Percentiles rank a stretch among this genome's conserved stretches.
Conservation (phyloP, 768 basidiomycete species). For the Tulasnella sp. region DNA sequence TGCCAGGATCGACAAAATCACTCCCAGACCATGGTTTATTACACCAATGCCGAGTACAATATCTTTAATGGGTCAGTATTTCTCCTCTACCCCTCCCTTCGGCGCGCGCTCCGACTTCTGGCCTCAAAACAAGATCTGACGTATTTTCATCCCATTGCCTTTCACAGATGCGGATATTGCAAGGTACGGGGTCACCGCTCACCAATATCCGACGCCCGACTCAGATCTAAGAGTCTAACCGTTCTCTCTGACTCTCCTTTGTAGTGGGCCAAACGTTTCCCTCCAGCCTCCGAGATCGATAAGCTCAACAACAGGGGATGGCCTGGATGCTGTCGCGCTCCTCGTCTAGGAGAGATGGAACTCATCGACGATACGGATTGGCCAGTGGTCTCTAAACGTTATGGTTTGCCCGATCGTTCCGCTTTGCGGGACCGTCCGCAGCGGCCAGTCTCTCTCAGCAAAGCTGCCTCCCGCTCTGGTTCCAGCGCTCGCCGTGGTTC, state of each 20-base stretch:
- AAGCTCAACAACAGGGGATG: conserved; percentile 64
- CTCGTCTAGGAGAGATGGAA: conserved; percentile 59
- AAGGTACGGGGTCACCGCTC: conserved; percentile 57
- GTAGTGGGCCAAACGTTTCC: conserved; percentile 57
- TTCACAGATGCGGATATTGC: conserved; percentile 86
- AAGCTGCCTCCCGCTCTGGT: conserved; percentile 18
- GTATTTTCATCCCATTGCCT: neutral
- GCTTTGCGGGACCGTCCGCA: conserved; percentile 67
- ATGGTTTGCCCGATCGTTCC: conserved; percentile 70
- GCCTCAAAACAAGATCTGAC: neutral
- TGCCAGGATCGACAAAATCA: conserved; percentile 36
- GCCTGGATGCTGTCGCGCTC: conserved; percentile 89
- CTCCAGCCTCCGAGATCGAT: conserved; percentile 10
- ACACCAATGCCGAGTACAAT: conserved; percentile 76
- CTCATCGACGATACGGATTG: conserved; percentile 75
- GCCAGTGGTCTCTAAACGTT: conserved; percentile 75
- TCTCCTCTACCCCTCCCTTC: neutral
- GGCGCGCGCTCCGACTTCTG: conserved; percentile 1
- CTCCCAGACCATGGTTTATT: conserved; percentile 54
- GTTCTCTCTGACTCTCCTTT: neutral
- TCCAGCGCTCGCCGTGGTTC: conserved; percentile 25
- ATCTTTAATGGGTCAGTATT: conserved; percentile 31
- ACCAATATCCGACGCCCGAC: conserved; percentile 37
- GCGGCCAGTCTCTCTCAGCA: conserved; percentile 21
- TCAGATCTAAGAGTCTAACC: neutral